Evolutionary conservation across 106 monocot genomes (phyloP), one percentile per base, ranked within the genome.

Genomic region (Cymbidium sinense): DNA sequence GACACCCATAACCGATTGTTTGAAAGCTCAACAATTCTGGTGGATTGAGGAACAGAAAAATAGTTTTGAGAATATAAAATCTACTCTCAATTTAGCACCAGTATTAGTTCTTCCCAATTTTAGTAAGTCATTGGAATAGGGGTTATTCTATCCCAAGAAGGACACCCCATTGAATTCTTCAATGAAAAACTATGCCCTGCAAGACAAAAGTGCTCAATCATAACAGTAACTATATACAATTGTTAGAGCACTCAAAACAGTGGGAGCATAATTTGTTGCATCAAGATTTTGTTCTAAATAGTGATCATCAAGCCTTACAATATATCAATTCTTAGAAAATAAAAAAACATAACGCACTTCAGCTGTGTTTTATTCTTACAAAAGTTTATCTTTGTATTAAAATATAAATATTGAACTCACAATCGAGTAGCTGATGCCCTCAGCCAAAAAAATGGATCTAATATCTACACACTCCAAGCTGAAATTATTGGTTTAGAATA

Each of bases 401-500:
- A 79, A 15, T 74, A 81, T 28, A 85, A 82, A 64, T 21, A 17
- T 9, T 28, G 50, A 4, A 61, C 20, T 0, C 8, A 34, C 1
- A 85, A 85, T 75, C 2, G 15, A 31, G 69, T 81, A 7, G 52
- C 50, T 9, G 81, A 85, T 41, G 78, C 77, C 20, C 61, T 85
- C 15, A 78, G 65, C 30, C 3, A 34, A 13, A 9, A 34, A 12
- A 18, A 1, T 0, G 36, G 7, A 4, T 69, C 78, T 41, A 11
- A 78, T n/a, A 34, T 47, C 39, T 7, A 39, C 17, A 55, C 19
- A 11, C 13, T 77, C 15, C 4, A 31, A 4, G 12, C 23, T 12
- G 20, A 77, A 31, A 23, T 80, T 34, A 0, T 55, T 30, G 43
- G 41, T 0, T 77, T 84, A 3, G 71, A 83, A 55, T 23, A 5